These are phyloP conservation scores for Microsporum ferrugineum DNA, from an alignment of 2,329 filamentous ascomycete species.

Conservation along the genomic window DNA sequence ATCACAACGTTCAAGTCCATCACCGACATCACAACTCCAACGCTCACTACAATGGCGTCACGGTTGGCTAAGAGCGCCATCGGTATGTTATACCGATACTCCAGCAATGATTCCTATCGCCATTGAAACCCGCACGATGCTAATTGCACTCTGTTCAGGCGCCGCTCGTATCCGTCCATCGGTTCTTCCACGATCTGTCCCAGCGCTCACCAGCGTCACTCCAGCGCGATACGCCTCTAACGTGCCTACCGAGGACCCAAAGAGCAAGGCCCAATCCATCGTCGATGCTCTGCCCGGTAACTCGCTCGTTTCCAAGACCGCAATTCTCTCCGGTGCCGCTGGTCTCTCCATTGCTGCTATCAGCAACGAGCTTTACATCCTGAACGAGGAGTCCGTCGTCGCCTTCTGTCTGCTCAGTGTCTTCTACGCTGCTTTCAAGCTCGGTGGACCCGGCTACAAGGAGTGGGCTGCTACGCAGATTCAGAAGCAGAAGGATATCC, in stretches of 20 bases:
- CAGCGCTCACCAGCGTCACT: conserved; percentile 60
- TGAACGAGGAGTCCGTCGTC: conserved; percentile 97
- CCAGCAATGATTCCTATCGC: background rate
- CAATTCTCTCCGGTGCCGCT: conserved; percentile 86
- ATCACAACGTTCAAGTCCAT: conserved; percentile 11
- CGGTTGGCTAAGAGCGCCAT: conserved; percentile 90
- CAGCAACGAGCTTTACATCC: conserved; percentile 98
- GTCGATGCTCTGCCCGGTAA: conserved; percentile 86
- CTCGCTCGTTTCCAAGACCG: conserved; percentile 88
- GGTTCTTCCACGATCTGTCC: conserved; percentile 61
- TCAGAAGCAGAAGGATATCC: conserved; percentile 85
- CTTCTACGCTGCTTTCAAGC: conserved; percentile 86
- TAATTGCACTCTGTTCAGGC: conserved; percentile 47
- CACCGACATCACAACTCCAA: conserved; percentile 29
- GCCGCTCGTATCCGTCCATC: conserved; percentile 81
- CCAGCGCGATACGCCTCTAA: conserved; percentile 60
- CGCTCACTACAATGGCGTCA: conserved; percentile 75
- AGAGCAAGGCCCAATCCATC: conserved; percentile 94
- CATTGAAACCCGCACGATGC: conserved; percentile 19
- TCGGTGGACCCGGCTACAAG: conserved; percentile 80
- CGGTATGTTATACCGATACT: conserved; percentile 51
- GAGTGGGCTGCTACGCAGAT: conserved; percentile 85
- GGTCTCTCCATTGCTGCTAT: conserved; percentile 88
- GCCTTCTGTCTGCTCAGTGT: conserved; percentile 85
- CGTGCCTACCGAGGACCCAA: conserved; percentile 75